Evolutionary conservation across 345 rosid species (phyloP).

Genomic region (Populus alba): DNA sequence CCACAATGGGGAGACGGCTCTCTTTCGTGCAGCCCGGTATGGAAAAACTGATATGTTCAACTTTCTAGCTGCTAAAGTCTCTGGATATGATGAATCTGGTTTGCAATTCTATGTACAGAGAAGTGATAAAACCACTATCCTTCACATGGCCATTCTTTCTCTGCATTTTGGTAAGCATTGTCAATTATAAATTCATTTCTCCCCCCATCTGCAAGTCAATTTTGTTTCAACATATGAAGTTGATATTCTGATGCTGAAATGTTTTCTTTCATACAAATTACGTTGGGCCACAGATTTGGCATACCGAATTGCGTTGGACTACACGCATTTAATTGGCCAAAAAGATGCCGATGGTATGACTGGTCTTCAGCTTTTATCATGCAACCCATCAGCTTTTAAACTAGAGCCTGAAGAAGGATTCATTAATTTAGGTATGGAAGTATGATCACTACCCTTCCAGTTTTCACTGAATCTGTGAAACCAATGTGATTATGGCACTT

Average conservation of each 20-base stretch:
- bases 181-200: neutral
- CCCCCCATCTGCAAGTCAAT: neutral
- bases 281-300: neutral
- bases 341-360: slow-evolving; percentile 2
- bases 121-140: slow-evolving; percentile 5
- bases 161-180: slow-evolving; percentile 2
- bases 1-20: slow-evolving; percentile 2
- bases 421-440: neutral
- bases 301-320: neutral
- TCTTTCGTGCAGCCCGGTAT: neutral
- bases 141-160: slow-evolving; percentile 2
- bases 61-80: slow-evolving; percentile 1
- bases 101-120: neutral
- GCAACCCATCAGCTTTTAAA: slow-evolving; percentile 4
- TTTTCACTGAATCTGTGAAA: neutral
- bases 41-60: neutral
- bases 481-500: too few species aligned
- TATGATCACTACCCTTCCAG: neutral
- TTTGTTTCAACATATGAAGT: neutral
- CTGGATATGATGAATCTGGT: neutral
- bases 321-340: neutral
- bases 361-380: slow-evolving; percentile 5
- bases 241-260: neutral
- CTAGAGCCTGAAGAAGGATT: neutral
- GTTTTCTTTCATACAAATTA: neutral